Evolutionary conservation across 805 yeast genomes (phyloP).

Genomic region (Barnettozyma pratensis): DNA sequence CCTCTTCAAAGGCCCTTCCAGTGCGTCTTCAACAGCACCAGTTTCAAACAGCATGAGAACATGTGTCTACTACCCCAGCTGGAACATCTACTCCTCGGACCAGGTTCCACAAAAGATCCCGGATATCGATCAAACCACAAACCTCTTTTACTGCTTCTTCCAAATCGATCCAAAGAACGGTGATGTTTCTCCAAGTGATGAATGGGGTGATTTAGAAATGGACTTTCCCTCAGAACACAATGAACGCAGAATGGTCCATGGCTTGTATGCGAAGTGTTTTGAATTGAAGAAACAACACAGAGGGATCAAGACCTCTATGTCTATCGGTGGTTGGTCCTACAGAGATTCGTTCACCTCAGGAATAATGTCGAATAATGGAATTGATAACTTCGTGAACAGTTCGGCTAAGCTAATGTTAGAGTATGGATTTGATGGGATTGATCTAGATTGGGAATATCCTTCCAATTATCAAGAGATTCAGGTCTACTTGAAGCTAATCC

Average conservation of each 20-base stretch:
- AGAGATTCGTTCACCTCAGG: slow-evolving; percentile 35
- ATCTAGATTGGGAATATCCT: slow-evolving; percentile 95
- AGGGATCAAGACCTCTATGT: slow-evolving; percentile 53
- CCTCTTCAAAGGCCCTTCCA: too few relatives aligned
- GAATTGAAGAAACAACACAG: slow-evolving; percentile 38
- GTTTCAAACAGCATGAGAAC: slow-evolving; percentile 9
- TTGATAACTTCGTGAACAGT: slow-evolving; percentile 46
- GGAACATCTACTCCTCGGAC: slow-evolving; percentile 64
- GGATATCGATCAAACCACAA: slow-evolving; percentile 42
- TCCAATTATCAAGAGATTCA: slow-evolving; percentile 35
- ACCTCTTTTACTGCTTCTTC: slow-evolving; percentile 76
- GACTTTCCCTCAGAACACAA: slow-evolving; percentile 10
- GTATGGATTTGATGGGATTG: slow-evolving; percentile 83
- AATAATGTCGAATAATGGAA: slow-evolving; percentile 29
- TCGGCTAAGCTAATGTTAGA: slow-evolving; percentile 41
- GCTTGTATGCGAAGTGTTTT: slow-evolving; percentile 44
- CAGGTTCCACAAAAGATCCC: slow-evolving; percentile 64
- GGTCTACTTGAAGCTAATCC: slow-evolving; percentile 29
- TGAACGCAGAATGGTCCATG: slow-evolving; percentile 24
- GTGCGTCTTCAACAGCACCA: too few relatives aligned
- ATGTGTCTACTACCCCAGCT: slow-evolving; percentile 45
- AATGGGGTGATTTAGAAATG: slow-evolving; percentile 58
- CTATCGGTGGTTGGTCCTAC: slow-evolving; percentile 81
- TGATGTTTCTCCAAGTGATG: slow-evolving; percentile 48
- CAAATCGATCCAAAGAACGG: slow-evolving; percentile 53